Evolutionary conservation across 2,329 filamentous ascomycete species (phyloP).

Genomic region (Emydomyces testavorans): DNA sequence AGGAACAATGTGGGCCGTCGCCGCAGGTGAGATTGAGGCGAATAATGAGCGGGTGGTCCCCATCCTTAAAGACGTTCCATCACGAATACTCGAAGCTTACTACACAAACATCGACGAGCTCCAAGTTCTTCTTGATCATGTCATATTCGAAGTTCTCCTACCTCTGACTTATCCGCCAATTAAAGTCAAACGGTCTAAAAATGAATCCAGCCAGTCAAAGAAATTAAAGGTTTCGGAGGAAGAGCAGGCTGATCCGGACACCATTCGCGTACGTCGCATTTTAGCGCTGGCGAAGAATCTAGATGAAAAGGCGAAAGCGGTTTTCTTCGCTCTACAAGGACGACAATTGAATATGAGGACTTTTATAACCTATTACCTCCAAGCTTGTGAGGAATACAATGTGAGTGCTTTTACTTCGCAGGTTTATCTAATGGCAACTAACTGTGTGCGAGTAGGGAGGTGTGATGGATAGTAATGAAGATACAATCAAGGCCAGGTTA

Average conservation of each 20-base stretch:
- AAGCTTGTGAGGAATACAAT: conserved; percentile 80
- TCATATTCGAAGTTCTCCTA: conserved; percentile 77
- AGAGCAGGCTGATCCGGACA: conserved; percentile 38
- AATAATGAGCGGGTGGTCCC: conserved; percentile 64
- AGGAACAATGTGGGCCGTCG: conserved; percentile 86
- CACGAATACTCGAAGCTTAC: conserved; percentile 71
- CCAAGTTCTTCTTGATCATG: conserved; percentile 70
- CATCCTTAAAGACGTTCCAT: conserved; percentile 71
- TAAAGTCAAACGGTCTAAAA: conserved; percentile 41
- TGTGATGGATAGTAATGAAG: conserved; percentile 57
- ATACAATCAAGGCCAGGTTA: conserved; percentile 56
- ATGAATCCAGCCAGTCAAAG: conserved; percentile 46
- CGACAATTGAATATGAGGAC: conserved; percentile 64
- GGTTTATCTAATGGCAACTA: neutral
- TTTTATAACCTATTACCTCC: conserved; percentile 63
- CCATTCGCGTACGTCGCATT: conserved; percentile 71
- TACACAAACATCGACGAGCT: conserved; percentile 85
- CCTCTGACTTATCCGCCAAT: conserved; percentile 75
- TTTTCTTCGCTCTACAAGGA: conserved; percentile 76
- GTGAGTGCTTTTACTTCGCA: conserved; percentile 22
- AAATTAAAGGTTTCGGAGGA: conserved; percentile 33
- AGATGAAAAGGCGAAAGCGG: conserved; percentile 65
- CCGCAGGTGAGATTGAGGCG: conserved; percentile 70
- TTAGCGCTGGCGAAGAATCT: conserved; percentile 69
- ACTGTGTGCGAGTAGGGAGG: conserved; percentile 44